Conservation (phyloP, 176 grass and related monocot species). For the Eremochloa ophiuroides region DNA sequence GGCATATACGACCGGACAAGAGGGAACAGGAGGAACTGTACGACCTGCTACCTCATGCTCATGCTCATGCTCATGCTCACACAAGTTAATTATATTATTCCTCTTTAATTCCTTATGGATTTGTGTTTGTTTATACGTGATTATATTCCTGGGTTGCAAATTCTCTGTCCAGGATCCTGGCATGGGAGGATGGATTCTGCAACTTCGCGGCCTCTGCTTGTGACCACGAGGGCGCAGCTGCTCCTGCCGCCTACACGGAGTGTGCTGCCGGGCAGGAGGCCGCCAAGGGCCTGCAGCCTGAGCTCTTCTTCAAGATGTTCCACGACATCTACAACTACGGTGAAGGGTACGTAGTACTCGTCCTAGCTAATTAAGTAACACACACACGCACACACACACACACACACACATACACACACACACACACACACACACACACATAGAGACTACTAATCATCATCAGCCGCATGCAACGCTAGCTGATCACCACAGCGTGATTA, state of each 20-base stretch:
- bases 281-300: conserved; percentile 64
- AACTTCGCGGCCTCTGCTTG: conserved; percentile 61
- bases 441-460: neutral
- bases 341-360: conserved; percentile 74
- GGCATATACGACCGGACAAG: conserved; percentile 71
- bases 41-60: neutral
- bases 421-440: too few relatives aligned
- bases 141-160: neutral
- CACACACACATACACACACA: too few relatives aligned
- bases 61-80: too few relatives aligned
- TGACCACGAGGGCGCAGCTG: conserved; percentile 40
- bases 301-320: conserved; percentile 99
- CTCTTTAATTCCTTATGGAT: neutral
- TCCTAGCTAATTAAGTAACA: too few relatives aligned
- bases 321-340: conserved; percentile 99
- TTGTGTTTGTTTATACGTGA: conserved; percentile 11
- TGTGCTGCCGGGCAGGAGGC: conserved; percentile 25
- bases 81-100: neutral
- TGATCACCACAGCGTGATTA: neutral
- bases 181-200: conserved; percentile 95
- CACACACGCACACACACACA: too few relatives aligned
- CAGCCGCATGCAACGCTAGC: neutral
- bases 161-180: conserved; percentile 57
- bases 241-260: conserved; percentile 14
- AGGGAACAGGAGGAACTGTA: conserved; percentile 95